phyloP scores from a whole-genome alignment of 2,329 filamentous ascomycete species.

The Hirsutella minnesotensis region DNA sequence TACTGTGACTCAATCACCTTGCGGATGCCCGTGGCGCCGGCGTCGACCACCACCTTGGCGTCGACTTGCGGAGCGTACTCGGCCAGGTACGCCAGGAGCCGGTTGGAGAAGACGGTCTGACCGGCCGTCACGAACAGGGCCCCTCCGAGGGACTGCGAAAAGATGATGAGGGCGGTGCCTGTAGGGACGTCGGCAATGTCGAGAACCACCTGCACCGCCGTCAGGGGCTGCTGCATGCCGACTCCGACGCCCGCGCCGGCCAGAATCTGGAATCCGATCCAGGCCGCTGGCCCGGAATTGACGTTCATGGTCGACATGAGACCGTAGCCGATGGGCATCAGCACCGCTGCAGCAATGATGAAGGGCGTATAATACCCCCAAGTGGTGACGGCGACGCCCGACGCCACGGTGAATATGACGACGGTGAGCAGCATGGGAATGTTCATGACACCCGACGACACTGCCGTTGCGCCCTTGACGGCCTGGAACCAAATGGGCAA shows the following conservation, averaged over 20 bases:
- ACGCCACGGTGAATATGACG: conserved; percentile 31
- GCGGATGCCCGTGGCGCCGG: conserved; percentile 26
- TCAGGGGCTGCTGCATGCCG: conserved; percentile 25
- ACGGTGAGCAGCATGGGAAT: conserved; percentile 39
- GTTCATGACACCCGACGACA: conserved; percentile 41
- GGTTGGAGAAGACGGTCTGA: conserved; percentile 50
- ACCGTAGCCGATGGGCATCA: neutral
- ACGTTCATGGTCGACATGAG: neutral
- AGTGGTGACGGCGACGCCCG: conserved; percentile 39
- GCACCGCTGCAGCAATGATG: conserved; percentile 3
- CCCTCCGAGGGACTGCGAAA: conserved; percentile 43
- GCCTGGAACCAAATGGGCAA: conserved; percentile 42
- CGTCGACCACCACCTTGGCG: conserved; percentile 16
- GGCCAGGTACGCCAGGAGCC: conserved; percentile 25
- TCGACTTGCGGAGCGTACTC: conserved; percentile 22
- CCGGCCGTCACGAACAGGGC: conserved; percentile 53
- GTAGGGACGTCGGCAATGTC: conserved; percentile 25
- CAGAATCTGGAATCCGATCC: conserved; percentile 47
- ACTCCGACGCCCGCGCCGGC: conserved; percentile 26
- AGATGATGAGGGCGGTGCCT: conserved; percentile 17
- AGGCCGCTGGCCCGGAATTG: conserved; percentile 16
- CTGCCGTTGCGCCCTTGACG: conserved; percentile 37
- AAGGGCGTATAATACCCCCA: conserved; percentile 33
- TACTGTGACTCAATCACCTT: conserved; percentile 14
- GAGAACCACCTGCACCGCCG: conserved; percentile 28